Evolutionary conservation across 192 early-diverging fungal species (phyloP).

Genomic region (Coemansia sp.): DNA sequence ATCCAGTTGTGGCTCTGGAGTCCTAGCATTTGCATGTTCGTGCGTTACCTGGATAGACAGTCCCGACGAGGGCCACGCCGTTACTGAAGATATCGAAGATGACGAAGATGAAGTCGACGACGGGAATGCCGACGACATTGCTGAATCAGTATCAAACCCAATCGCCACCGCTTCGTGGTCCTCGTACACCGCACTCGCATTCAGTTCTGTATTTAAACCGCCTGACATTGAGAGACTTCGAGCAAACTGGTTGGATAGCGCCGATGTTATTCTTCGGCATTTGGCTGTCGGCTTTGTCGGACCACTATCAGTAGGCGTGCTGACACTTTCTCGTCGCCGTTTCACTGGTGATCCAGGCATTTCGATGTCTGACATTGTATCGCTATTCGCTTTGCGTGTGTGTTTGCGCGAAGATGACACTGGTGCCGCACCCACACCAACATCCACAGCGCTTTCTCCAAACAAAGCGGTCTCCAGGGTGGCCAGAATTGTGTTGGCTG

Average conservation of each 20-base stretch:
- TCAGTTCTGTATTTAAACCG: not conserved
- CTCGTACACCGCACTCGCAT: not conserved
- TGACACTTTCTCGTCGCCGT: slow-evolving; percentile 44
- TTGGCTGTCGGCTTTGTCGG: slow-evolving; percentile 29
- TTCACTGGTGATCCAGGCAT: slow-evolving; percentile 34
- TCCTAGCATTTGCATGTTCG: not conserved
- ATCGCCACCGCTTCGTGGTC: not conserved
- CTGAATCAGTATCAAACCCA: slow-evolving; percentile 7
- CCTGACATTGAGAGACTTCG: slow-evolving; percentile 48
- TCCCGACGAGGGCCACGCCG: slow-evolving; percentile 16
- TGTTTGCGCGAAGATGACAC: slow-evolving; percentile 31
- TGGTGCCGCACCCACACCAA: not conserved
- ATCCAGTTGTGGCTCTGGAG: not conserved
- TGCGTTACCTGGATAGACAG: slow-evolving; percentile 7
- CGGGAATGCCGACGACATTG: slow-evolving; percentile 16
- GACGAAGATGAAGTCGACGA: slow-evolving; percentile 29
- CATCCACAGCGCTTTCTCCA: slow-evolving; percentile 20
- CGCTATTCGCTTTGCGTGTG: slow-evolving; percentile 32
- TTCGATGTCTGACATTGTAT: slow-evolving; percentile 49
- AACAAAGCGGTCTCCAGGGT: slow-evolving; percentile 37
- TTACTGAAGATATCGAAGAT: slow-evolving; percentile 19
- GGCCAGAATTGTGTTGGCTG: not conserved
- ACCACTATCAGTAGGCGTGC: slow-evolving; percentile 11
- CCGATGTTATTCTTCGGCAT: slow-evolving; percentile 36
- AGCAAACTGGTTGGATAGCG: slow-evolving; percentile 51